Evolutionary conservation across 805 yeast genomes (phyloP), one percentile per base, ranked within the genome.

Genomic region (Ogataea polymorpha): DNA sequence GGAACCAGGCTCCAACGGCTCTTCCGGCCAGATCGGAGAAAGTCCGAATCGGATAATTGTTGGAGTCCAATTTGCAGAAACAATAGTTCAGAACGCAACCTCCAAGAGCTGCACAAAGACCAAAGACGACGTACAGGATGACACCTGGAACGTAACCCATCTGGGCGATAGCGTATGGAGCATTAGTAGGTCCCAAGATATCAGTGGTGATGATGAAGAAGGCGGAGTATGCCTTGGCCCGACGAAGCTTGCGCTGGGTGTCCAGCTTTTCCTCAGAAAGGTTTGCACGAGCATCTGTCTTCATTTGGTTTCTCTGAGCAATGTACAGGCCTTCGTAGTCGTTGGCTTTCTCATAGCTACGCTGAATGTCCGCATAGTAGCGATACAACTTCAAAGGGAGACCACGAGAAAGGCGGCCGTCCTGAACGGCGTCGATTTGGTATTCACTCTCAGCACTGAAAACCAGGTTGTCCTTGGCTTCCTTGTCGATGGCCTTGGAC

Each of bases 151-250:
- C 75, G 42, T 60, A 69, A 3, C 76, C 76, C 42, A 71, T 54
- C 42, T 67, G 66, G 9, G 70, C 51, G 38, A 71, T 58, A 10
- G 75, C 70, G 46, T 67, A 70, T 4, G 75, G 76, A 15, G 76
- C 74, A 35, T 65, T 59, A 10, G 68, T 58, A 14, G 76, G 77
- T 18, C 76, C 77, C 29, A 70, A 59, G 36, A 71, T 70, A 58
- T 71, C 76, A 6, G 75, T 70, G 28, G 77, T 71, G 44, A 71
- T 72, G 26, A 72, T 58, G 50, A 62, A 70, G 55, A 71, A 70
- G n/a, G 70, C 72, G 0, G 67, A 59, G 32, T 43, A 39, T 14
- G 33, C 34, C 9, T 32, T 39, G 30, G 46, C 46, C 34, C 35
- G 46, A 17, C 46, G 40, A 18, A 43, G 34, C 27, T 31, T 23